Evolutionary conservation across 2,329 filamentous ascomycete genomes (phyloP), one percentile per base, ranked within the genome.

Genomic region (Neopestalotiopsis rosae): DNA sequence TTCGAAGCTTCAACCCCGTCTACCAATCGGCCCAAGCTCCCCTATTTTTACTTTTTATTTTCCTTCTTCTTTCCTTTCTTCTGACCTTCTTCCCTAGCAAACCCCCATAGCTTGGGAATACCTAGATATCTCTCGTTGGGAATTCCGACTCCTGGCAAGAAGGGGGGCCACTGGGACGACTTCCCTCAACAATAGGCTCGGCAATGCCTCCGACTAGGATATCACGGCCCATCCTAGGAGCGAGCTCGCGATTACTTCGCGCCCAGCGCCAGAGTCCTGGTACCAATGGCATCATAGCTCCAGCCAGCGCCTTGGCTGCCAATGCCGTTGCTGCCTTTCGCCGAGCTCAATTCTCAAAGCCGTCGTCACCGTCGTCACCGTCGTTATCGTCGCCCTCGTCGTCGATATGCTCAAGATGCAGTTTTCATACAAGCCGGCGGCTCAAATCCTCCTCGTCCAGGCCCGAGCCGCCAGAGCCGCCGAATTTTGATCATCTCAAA

Each of bases 321-420:
- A 14, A 76, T 34, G 52, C 57, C 40, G 34, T 38, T 67, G 71
- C 70, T 68, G 34, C 40, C 24, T 69, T 68, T 68, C 32, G 28
- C 49, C 63, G 63, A 24, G 4, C 63, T 17, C 49, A 28, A 45
- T 56, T 34, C 6, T 28, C 65, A 14, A 67, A 30, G 42, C 45
- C 12, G 20, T 66, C 68, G 34, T 38, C 34, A 9, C 34, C 34
- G 34, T 9, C 34, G 34, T 38, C 24, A 28, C 45, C 12, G 20
- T 66, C 68, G 34, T 38, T 3, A 10, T 10, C 34, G 34, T 10
- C 34, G 34, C 24, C 24, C 24, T 38, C 34, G 34, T 38, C 34
- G 28, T 70, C 76, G 42, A 72, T 74, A 76, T 80, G 77, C 52
- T 74, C 76, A 38, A 75, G 71, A 61, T 80, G 74, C 69, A 73